Base-by-base conservation (phyloP, 2,329 filamentous ascomycete species). In the Fusarium siculi region DNA sequence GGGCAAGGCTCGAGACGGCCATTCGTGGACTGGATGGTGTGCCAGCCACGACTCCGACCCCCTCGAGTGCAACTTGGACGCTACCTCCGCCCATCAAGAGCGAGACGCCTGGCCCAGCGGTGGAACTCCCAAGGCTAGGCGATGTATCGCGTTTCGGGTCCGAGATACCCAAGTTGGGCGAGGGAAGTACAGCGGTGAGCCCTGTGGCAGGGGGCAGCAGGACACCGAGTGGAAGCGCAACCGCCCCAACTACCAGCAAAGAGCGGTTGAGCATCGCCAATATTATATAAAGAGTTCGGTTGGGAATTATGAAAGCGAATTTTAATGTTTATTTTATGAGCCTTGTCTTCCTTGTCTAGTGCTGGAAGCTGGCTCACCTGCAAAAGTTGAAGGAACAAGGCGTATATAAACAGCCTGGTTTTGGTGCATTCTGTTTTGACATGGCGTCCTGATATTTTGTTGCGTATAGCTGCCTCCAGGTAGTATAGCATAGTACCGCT, bases 1-100 rank as follows among this genome's bases (percentile, higher is more conserved):
- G 95, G 95, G 89, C 90, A 28, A 88, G 89, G 69, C 85, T 97
- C 19, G 92, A 96, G 76, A 85, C 78, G 15, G 80, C 82, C 19
- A 68, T 81, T 32, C 79, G 82, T 21, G 77, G 76, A 21, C 65
- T 84, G n/a, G 79, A 77, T 15, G 68, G 67, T 32, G 54, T 76
- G 16, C 76, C 74, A 55, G 73, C 70, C 30, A 66, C 69, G 16
- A 79, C 80, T 10, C 77, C 79, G 8, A 81, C 80, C 14, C 79
- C 81, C 14, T 73, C 81, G 9, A 80, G 77, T n/a, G 71, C 78
- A 9, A 76, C 79, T 25, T 84, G 82, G 82, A 70, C 79, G 9
- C 65, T 81, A 1, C 80, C 81, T 5, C 77, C 79, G 3, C 80
- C 81, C n/a, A 74, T 81, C 46, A 83, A 83, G 70, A 78, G 73